Base-by-base conservation (phyloP, 352 stramenopile genomes). In the Albugo candida region DNA sequence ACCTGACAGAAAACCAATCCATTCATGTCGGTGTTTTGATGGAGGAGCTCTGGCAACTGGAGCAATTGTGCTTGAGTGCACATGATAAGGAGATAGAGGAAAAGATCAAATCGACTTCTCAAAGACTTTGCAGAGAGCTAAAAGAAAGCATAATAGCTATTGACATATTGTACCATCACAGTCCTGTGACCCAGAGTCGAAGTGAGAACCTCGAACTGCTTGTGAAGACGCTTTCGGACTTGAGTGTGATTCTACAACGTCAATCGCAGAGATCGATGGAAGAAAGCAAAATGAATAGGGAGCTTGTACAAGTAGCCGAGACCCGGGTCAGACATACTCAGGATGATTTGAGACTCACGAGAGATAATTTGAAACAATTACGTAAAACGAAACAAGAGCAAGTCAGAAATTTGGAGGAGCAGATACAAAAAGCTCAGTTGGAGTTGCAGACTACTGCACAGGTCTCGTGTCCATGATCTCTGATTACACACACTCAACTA, bases 251-350 rank as follows among this genome's bases (percentile, higher is more conserved):
- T 13, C 83, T 68, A 8, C 82, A 81, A 45, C 59, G 56, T 2
- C 65, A 83, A 43, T 59, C 92, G 21, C 73, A 83, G 42, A 91
- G 84, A 51, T 88, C 76, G 6, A 61, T 92, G 10, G 80, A 93
- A 48, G 80, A 93, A 45, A 72, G 78, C 43, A 81, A 81, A 51
- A 81, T 78, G 35, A 82, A 87, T 54, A 80, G 75, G 36, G 72
- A 89, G 52, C 54, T 85, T 31, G 73, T 91, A 65, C 61, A 72
- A 11, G 61, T 79, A 41, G 72, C 79, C 10, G 74, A 83, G 55
- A 74, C 58, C 39, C 75, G 79, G 21, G 72, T 85, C 58, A 80
- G 87, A 41, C 76, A 87, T 49, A 76, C 76, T 0, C 73, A 87
- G 41, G 78, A 88, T 53, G 78, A 93, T 45, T 68, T 77, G 6